These are phyloP conservation scores for Heritiera littoralis DNA, from an alignment of 345 rosid species.

Conservation along the genomic window DNA sequence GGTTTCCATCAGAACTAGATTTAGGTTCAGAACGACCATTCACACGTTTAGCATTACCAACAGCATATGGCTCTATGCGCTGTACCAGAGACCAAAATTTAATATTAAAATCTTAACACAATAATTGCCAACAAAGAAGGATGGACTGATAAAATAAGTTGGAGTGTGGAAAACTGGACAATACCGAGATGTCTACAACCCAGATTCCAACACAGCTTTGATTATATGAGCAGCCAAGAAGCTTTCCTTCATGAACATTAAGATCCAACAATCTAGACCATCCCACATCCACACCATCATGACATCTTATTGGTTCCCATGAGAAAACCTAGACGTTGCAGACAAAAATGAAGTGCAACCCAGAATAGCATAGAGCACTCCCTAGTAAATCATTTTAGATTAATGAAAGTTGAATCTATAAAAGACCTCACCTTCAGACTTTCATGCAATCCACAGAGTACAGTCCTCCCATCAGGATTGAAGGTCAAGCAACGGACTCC, in stretches of 20 bases:
- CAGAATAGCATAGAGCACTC: slow-evolving; percentile 17
- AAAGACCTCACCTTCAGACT: slow-evolving; percentile 65
- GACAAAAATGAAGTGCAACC: slow-evolving; percentile 21
- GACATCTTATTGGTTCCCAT: slow-evolving; percentile 95
- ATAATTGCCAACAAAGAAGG: slow-evolving; percentile 23
- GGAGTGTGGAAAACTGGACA: slow-evolving; percentile 10
- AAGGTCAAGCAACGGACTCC: slow-evolving; percentile 95
- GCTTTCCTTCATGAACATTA: slow-evolving; percentile 95
- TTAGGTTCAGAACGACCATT: slow-evolving; percentile 67
- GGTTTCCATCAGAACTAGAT: slow-evolving; percentile 56
- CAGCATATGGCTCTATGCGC: slow-evolving; percentile 75
- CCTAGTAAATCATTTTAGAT: background rate
- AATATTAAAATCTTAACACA: slow-evolving; percentile 27
- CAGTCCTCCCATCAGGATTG: slow-evolving; percentile 91
- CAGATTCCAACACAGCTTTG: slow-evolving; percentile 98
- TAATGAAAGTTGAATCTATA: slow-evolving; percentile 8
- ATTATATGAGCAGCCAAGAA: slow-evolving; percentile 96
- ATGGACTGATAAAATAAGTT: slow-evolving; percentile 19
- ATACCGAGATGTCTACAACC: slow-evolving; percentile 98
- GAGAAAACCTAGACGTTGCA: slow-evolving; percentile 69
- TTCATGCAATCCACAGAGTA: slow-evolving; percentile 95
- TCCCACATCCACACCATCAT: slow-evolving; percentile 94
- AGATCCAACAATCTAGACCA: slow-evolving; percentile 97
- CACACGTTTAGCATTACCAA: slow-evolving; percentile 45
- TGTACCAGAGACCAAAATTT: slow-evolving; percentile 32